Percentiles rank a stretch among this genome's conserved stretches.
These are phyloP conservation scores for Tilletia caries DNA, from an alignment of 1,284 basidiomycete genomes.

Conservation along the genomic window DNA sequence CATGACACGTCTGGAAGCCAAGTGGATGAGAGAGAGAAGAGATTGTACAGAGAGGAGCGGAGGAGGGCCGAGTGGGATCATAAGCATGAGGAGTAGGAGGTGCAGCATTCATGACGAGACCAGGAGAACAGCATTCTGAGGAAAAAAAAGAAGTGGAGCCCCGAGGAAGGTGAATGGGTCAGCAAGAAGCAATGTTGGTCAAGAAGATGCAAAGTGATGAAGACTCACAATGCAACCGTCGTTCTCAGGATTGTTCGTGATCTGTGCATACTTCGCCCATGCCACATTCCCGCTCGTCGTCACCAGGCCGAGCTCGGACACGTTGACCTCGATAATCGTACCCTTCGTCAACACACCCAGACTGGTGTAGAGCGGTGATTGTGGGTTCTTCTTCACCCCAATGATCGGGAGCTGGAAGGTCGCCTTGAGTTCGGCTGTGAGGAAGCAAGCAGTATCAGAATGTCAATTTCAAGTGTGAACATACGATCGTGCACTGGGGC, in stretches of 20 bases:
- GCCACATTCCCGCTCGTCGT: constrained; percentile 93
- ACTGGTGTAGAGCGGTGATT: constrained; percentile 86
- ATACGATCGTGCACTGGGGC: too few relatives aligned
- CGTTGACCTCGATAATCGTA: constrained; percentile 97
- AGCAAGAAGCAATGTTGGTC: background rate
- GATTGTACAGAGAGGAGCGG: background rate
- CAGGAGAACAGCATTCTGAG: constrained; percentile 41
- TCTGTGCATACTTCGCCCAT: constrained; percentile 83
- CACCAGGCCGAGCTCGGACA: constrained; percentile 70
- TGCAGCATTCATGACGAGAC: constrained; percentile 28
- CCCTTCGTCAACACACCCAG: constrained; percentile 97
- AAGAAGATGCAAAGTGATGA: background rate
- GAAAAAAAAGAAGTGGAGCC: background rate
- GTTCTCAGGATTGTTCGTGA: constrained; percentile 60
- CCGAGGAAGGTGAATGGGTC: too few relatives aligned
- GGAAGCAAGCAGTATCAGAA: background rate
- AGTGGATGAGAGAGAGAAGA: background rate
- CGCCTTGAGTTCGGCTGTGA: constrained; percentile 84
- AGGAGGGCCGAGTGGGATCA: constrained; percentile 1
- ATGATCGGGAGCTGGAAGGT: constrained; percentile 98
- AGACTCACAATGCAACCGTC: constrained; percentile 41
- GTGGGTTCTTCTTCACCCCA: constrained; percentile 98
- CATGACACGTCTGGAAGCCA: too few relatives aligned
- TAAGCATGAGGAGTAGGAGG: background rate
- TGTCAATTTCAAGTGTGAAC: too few relatives aligned